Evolutionary conservation across 371 early-diverging fungal species (phyloP).

Genomic region (Blyttiomyces sp.): DNA sequence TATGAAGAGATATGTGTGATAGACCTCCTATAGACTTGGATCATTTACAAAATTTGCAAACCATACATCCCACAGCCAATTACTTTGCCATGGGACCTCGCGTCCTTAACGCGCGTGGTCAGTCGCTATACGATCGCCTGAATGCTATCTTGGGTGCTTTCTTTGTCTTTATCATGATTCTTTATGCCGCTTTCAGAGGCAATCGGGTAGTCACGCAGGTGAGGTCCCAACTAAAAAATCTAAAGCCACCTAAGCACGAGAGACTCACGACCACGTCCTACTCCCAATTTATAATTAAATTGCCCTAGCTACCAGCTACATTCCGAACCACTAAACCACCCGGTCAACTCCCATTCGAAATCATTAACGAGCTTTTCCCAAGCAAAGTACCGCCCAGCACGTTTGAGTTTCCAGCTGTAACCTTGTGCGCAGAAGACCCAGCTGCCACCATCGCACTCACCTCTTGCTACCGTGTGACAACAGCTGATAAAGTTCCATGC

Average conservation of each 20-base stretch:
- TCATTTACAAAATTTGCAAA: too few species aligned
- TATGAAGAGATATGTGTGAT: background rate
- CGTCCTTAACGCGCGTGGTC: constrained; percentile 30
- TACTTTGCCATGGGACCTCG: constrained; percentile 21
- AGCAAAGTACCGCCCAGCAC: constrained; percentile 26
- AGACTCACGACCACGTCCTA: too few species aligned
- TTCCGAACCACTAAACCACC: constrained; percentile 35
- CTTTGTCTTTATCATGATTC: constrained; percentile 33
- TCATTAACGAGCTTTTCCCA: constrained; percentile 33
- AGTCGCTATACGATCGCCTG: constrained; percentile 22
- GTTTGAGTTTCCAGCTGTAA: constrained; percentile 45
- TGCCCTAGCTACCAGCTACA: constrained; percentile 36
- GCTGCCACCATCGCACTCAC: constrained; percentile 13
- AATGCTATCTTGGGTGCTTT: constrained; percentile 22
- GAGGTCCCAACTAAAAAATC: too few species aligned
- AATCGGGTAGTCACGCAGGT: constrained; percentile 42
- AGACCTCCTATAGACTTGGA: too few species aligned
- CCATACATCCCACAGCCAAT: constrained; percentile 10
- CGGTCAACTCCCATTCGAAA: constrained; percentile 21
- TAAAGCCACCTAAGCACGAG: too few species aligned
- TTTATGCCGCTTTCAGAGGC: constrained; percentile 42
- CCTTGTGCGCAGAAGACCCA: constrained; percentile 31
- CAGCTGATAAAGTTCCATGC: constrained; percentile 16
- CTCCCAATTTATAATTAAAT: background rate
- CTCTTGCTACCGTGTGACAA: constrained; percentile 17